phyloP scores from a whole-genome alignment of 1,284 basidiomycete species.

The Filobasidium uniguttulatum region DNA sequence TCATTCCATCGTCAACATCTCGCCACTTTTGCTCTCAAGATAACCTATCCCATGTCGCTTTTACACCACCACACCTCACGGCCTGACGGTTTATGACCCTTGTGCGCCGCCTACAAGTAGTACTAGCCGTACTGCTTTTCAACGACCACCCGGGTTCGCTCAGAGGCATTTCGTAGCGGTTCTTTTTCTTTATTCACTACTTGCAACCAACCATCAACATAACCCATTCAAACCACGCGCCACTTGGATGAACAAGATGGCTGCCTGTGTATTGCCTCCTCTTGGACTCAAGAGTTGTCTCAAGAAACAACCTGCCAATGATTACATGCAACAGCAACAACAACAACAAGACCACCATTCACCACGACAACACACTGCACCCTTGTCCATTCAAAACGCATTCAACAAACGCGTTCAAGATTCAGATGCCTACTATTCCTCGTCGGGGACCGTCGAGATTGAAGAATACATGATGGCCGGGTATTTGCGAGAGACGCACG shows the following conservation, averaged over 20 bases:
- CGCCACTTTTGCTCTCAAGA: too few relatives aligned
- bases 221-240: too few relatives aligned
- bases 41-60: too few relatives aligned
- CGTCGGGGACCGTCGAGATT: too few relatives aligned
- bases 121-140: background rate
- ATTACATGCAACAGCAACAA: background rate
- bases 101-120: background rate
- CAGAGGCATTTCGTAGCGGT: background rate
- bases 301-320: conserved; percentile 1
- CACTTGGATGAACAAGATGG: background rate
- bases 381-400: too few relatives aligned
- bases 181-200: too few relatives aligned
- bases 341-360: background rate
- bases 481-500: background rate
- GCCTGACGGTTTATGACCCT: too few relatives aligned
- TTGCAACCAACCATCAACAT: too few relatives aligned
- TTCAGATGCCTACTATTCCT: too few relatives aligned
- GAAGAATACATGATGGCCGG: conserved; percentile 12
- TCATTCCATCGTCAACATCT: too few relatives aligned
- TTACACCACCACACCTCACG: too few relatives aligned
- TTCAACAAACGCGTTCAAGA: background rate
- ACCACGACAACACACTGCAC: too few relatives aligned
- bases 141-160: background rate
- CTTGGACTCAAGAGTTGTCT: conserved; percentile 4
- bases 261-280: background rate